Conservation (phyloP, 345 rosid genomes). For the Lepidium didymum region DNA sequence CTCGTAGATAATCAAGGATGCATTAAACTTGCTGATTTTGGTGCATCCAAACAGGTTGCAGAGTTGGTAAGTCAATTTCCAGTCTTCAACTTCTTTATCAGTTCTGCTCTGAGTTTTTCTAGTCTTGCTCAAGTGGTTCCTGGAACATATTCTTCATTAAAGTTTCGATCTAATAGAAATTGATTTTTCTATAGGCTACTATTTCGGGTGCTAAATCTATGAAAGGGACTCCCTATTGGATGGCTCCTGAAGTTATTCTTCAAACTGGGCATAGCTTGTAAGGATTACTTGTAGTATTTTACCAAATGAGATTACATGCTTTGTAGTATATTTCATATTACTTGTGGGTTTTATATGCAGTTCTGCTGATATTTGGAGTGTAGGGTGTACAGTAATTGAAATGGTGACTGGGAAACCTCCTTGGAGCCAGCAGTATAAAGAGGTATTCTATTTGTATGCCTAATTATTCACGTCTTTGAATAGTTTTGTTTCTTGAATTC, state of each 20-base stretch:
- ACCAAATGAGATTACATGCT: not conserved
- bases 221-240: slow-evolving; percentile 97
- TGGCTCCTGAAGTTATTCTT: slow-evolving; percentile 96
- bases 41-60: slow-evolving; percentile 91
- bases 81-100: not conserved
- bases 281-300: slow-evolving; percentile 9
- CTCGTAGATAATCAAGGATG: slow-evolving; percentile 86
- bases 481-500: not conserved
- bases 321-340: not conserved
- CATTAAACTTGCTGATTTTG: slow-evolving; percentile 96
- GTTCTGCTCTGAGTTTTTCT: not conserved
- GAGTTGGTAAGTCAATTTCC: slow-evolving; percentile 51
- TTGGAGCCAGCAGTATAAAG: slow-evolving; percentile 89
- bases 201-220: slow-evolving; percentile 86
- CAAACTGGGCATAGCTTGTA: slow-evolving; percentile 96
- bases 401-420: slow-evolving; percentile 97
- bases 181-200: slow-evolving; percentile 52
- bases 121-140: not conserved
- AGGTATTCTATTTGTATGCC: slow-evolving; percentile 32
- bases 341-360: slow-evolving; percentile 25
- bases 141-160: not conserved
- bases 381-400: slow-evolving; percentile 91
- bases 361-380: slow-evolving; percentile 94
- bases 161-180: slow-evolving; percentile 13
- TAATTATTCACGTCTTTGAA: not conserved